phyloP scores from a whole-genome alignment of 2,329 filamentous ascomycete species.

The Trichophyton simii region DNA sequence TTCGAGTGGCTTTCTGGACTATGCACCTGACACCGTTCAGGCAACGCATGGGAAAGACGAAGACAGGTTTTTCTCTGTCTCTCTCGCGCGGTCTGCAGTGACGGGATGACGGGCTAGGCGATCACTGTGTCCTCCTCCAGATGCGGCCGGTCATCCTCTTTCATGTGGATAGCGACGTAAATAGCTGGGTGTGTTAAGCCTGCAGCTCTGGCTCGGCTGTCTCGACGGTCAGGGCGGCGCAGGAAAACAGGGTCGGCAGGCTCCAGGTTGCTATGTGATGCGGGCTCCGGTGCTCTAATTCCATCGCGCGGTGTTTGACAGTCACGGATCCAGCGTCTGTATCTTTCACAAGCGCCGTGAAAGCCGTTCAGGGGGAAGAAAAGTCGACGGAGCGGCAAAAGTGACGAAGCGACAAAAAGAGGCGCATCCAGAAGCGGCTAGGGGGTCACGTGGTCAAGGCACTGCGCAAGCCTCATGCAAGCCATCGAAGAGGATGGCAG shows the following conservation, averaged over 20 bases:
- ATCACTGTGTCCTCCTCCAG: conserved; percentile 2
- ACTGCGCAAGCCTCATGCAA: conserved; percentile 1
- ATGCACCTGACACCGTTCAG: neutral
- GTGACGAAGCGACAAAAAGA: too few species aligned
- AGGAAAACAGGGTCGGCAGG: neutral
- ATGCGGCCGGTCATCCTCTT: conserved; percentile 1
- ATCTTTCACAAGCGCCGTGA: neutral
- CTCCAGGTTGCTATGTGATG: neutral
- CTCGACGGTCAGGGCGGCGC: neutral
- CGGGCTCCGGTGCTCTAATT: neutral
- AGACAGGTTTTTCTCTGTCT: neutral
- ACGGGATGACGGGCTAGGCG: neutral
- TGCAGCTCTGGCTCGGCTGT: neutral
- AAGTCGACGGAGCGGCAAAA: too few species aligned
- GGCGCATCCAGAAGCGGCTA: conserved; percentile 2
- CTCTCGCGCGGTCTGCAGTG: too few species aligned
- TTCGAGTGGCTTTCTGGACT: neutral
- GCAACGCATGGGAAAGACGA: neutral
- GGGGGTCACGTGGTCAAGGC: neutral
- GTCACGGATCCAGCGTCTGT: neutral
- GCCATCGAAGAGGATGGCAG: neutral
- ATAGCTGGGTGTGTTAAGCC: neutral
- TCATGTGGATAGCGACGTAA: neutral
- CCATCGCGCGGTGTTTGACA: neutral
- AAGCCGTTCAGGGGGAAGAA: neutral